Evolutionary conservation across 2,329 filamentous ascomycete genomes (phyloP), one percentile per base, ranked within the genome.

Genomic region (Nannizziopsis barbatae): DNA sequence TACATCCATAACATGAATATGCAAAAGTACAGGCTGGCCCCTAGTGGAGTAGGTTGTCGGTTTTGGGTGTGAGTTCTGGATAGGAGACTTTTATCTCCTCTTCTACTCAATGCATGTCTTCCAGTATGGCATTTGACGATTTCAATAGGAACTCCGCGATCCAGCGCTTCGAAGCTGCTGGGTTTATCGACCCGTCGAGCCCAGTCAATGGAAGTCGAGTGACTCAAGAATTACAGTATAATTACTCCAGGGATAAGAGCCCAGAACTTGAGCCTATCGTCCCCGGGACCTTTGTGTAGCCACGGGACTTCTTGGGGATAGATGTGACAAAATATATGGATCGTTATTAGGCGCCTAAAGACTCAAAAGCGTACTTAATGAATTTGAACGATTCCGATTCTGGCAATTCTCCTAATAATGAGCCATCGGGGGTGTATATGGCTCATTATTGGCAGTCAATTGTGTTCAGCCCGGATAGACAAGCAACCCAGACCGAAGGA

Each of bases 281-380:
- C 12, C 47, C 31, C n/a, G 47, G 47, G 30, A 42, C 31, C 17
- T 49, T 49, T 42, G 32, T 45, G 22, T 49, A 49, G 47, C n/a
- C n/a, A n/a, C n/a, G n/a, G n/a, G n/a, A n/a, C n/a, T n/a, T n/a
- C n/a, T n/a, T n/a, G n/a, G n/a, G n/a, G n/a, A n/a, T n/a, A n/a
- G n/a, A n/a, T n/a, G n/a, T n/a, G n/a, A n/a, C n/a, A n/a, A n/a
- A n/a, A n/a, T n/a, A n/a, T n/a, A n/a, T n/a, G n/a, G n/a, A n/a
- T n/a, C n/a, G n/a, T n/a, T n/a, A n/a, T n/a, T n/a, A n/a, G n/a
- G n/a, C n/a, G n/a, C n/a, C n/a, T n/a, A n/a, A n/a, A n/a, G n/a
- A n/a, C n/a, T n/a, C n/a, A n/a, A n/a, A n/a, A n/a, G n/a, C n/a
- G n/a, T n/a, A n/a, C n/a, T n/a, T n/a, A n/a, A n/a, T n/a, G n/a